Evolutionary conservation across 352 stramenopile species (phyloP), one percentile per base, ranked within the genome.

Genomic region (Phytophthora aleatoria): DNA sequence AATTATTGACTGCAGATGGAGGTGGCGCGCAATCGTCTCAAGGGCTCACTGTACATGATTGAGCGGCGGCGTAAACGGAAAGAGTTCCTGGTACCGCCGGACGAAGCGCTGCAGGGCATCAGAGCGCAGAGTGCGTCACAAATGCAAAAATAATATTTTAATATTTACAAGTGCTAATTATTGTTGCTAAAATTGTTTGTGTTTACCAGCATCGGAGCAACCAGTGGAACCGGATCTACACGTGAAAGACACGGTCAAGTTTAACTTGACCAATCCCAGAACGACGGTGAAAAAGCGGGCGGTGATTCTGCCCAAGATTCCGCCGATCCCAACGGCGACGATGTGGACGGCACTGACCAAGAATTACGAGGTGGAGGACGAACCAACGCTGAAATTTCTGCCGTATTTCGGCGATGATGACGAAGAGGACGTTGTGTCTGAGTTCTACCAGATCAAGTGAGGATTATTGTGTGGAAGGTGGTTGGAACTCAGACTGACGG

Each of bases 361-460:
- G 41, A 95, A 94, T 53, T 94, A 90, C 64, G 71, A 85, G 28
- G 83, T 92, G 13, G 87, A 96, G 39, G 93, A 98, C 69, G 83
- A 98, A 64, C 82, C 82, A 15, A 71, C 91, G 52, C 79, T 92
- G 51, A 83, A 85, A 53, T 85, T 74, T 61, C 54, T 88, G 45
- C 82, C 81, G 38, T 90, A 89, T 63, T 90, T 89, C 73, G 81
- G 80, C 6, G 81, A 91, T 47, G 90, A 97, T 59, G 91, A 97
- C 56, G 77, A 87, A 15, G 84, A 95, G 16, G 91, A 92, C 61
- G 79, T 91, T 33, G 77, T 94, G 55, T 88, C 83, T 1, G 81
- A 91, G 71, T 91, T 90, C 47, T 94, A 97, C 55, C 74, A 96
- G 47, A 84, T 91, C 67, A 88, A 90, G 85, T 94, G 62, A 58